Conservation (phyloP, 2,329 filamentous ascomycete genomes). For the Neopestalotiopsis sp. region DNA sequence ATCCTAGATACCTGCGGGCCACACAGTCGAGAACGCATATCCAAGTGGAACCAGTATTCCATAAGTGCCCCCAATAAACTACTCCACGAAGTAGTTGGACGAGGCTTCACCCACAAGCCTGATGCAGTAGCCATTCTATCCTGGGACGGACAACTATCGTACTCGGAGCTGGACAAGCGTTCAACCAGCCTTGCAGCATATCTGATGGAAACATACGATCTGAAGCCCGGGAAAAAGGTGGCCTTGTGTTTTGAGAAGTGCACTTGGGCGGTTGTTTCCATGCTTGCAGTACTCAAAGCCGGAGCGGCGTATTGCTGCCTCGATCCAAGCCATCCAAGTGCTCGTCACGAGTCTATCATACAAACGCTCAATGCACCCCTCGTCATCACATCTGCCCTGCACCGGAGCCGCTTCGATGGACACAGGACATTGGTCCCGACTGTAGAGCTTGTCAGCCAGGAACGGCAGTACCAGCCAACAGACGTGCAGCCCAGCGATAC, state of each 20-base stretch:
- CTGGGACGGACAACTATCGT: conserved; percentile 14
- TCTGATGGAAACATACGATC: not conserved
- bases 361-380: conserved; percentile 17
- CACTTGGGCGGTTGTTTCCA: conserved; percentile 11
- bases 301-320: conserved; percentile 37
- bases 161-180: conserved; percentile 9
- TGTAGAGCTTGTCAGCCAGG: conserved; percentile 5
- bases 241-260: conserved; percentile 10
- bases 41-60: conserved; percentile 10
- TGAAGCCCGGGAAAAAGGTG: conserved; percentile 8
- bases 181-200: conserved; percentile 4
- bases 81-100: conserved; percentile 1
- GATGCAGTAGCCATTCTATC: conserved; percentile 11
- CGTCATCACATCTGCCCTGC: not conserved
- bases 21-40: not conserved
- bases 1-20: not conserved
- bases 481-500: conserved; percentile 4
- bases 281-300: conserved; percentile 15
- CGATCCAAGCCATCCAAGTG: conserved; percentile 42
- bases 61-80: not conserved
- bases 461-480: conserved; percentile 7
- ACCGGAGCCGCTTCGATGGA: not conserved
- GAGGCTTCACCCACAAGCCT: conserved; percentile 6
- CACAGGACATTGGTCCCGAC: conserved; percentile 4
- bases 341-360: conserved; percentile 29